A percentile compares a stretch with the other conserved stretches of the same genome.
phyloP scores from a whole-genome alignment of 805 yeast genomes.

The Tetrapisispora fleetii region DNA sequence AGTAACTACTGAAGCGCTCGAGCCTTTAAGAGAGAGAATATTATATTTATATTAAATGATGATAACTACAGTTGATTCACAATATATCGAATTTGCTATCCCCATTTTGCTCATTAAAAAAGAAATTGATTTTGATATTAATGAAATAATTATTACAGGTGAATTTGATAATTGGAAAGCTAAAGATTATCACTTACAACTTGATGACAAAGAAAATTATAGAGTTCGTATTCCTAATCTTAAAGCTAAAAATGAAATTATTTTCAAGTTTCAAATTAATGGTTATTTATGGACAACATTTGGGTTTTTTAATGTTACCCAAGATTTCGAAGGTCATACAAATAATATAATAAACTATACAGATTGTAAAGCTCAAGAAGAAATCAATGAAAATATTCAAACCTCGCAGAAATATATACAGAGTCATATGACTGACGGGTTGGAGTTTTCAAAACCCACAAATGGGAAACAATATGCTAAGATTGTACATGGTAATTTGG shows the following conservation, averaged over 20 bases:
- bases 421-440: not conserved
- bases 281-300: slow-evolving; percentile 21
- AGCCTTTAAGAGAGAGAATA: not conserved
- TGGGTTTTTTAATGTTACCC: slow-evolving; percentile 15
- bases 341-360: slow-evolving; percentile 17
- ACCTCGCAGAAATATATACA: not conserved
- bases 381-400: not conserved
- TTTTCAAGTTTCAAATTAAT: slow-evolving; percentile 20
- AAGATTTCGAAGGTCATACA: slow-evolving; percentile 16
- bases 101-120: not conserved
- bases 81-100: not conserved
- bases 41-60: not conserved
- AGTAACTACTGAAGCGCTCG: not conserved
- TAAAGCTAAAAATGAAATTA: slow-evolving; percentile 6
- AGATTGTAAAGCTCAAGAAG: slow-evolving; percentile 5
- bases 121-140: not conserved
- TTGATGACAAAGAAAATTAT: slow-evolving; percentile 9
- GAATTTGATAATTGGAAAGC: slow-evolving; percentile 24
- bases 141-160: slow-evolving; percentile 18
- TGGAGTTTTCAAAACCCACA: not conserved
- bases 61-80: not conserved
- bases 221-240: slow-evolving; percentile 12
- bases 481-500: not conserved
- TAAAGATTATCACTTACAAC: slow-evolving; percentile 8
- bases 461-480: not conserved